A percentile compares a stretch with the other conserved stretches of the same genome.
phyloP scores from a whole-genome alignment of 129 eudicot genomes.

The Flaveria linearis region DNA sequence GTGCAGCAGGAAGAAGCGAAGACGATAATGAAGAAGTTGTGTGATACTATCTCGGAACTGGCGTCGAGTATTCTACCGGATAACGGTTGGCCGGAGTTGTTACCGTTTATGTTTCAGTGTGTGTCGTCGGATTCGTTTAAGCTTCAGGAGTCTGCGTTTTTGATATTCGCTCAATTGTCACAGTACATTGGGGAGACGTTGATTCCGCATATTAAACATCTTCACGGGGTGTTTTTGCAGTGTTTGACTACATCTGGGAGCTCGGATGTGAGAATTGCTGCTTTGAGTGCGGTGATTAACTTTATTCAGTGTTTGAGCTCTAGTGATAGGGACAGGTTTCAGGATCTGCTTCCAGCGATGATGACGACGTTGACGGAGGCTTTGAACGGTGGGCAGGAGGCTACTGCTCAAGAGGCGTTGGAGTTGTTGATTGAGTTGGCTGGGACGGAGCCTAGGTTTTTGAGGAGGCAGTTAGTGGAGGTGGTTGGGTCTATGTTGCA shows the following conservation, averaged over 20 bases:
- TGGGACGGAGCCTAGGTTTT: slow-evolving; percentile 92
- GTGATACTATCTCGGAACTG: slow-evolving; percentile 89
- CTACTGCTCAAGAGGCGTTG: slow-evolving; percentile 93
- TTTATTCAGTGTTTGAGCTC: slow-evolving; percentile 89
- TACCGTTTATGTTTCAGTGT: slow-evolving; percentile 96
- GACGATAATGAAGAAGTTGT: slow-evolving; percentile 70
- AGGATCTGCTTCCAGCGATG: slow-evolving; percentile 93
- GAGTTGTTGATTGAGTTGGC: slow-evolving; percentile 96
- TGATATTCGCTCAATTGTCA: slow-evolving; percentile 82
- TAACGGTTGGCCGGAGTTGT: slow-evolving; percentile 79
- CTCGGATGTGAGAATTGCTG: slow-evolving; percentile 84
- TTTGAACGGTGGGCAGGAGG: slow-evolving; percentile 80
- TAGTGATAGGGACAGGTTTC: slow-evolving; percentile 83
- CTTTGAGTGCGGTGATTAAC: slow-evolving; percentile 83
- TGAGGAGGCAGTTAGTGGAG: slow-evolving; percentile 91
- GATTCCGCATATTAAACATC: slow-evolving; percentile 58
- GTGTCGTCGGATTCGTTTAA: slow-evolving; percentile 61
- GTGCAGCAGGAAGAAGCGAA: slow-evolving; percentile 69
- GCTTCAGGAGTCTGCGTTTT: slow-evolving; percentile 80
- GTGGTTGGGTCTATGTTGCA: slow-evolving; percentile 97
- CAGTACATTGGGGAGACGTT: slow-evolving; percentile 83
- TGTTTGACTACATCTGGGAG: slow-evolving; percentile 56
- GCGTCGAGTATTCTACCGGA: slow-evolving; percentile 79
- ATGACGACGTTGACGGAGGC: slow-evolving; percentile 93
- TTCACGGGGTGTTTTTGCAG: slow-evolving; percentile 73